Conservation (phyloP, 2,329 filamentous ascomycete species). For the Apiospora rasikravindrae region DNA sequence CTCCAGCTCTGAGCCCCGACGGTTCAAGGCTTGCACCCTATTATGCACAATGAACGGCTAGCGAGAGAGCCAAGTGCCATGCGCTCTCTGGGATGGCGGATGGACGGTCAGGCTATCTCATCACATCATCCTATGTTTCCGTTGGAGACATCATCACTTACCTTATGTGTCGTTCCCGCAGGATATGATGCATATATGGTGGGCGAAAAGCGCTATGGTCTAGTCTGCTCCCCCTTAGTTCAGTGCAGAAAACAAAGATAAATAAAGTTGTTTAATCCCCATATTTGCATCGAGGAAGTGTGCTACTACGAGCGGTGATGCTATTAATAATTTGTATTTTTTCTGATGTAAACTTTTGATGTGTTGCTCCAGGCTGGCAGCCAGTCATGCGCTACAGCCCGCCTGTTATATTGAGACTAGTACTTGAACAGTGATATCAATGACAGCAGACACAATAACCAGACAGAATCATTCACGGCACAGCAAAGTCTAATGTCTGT, state of each 20-base stretch:
- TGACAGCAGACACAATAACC: no score
- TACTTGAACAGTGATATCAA: no score
- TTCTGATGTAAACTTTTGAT: background rate
- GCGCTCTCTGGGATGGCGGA: constrained; percentile 13
- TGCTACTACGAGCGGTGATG: background rate
- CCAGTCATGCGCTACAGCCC: no score
- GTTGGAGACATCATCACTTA: background rate
- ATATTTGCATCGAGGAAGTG: background rate
- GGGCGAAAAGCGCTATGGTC: background rate
- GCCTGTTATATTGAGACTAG: no score
- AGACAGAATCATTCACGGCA: no score
- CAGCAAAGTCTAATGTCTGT: no score
- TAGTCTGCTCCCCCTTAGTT: background rate
- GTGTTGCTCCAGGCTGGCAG: background rate
- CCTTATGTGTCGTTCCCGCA: background rate
- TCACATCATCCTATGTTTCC: constrained; percentile 4
- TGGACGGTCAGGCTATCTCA: background rate
- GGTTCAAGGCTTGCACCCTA: constrained; percentile 1
- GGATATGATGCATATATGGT: background rate
- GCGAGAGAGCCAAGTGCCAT: constrained; percentile 3
- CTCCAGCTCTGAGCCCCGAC: background rate
- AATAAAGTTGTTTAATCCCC: constrained; percentile 16
- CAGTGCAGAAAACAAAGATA: constrained; percentile 13
- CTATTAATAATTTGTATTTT: background rate
- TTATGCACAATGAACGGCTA: background rate